A percentile compares a stretch with the other conserved stretches of the same genome.
Conservation (phyloP, 805 yeast genomes). For the Metschnikowia gelsemii region DNA sequence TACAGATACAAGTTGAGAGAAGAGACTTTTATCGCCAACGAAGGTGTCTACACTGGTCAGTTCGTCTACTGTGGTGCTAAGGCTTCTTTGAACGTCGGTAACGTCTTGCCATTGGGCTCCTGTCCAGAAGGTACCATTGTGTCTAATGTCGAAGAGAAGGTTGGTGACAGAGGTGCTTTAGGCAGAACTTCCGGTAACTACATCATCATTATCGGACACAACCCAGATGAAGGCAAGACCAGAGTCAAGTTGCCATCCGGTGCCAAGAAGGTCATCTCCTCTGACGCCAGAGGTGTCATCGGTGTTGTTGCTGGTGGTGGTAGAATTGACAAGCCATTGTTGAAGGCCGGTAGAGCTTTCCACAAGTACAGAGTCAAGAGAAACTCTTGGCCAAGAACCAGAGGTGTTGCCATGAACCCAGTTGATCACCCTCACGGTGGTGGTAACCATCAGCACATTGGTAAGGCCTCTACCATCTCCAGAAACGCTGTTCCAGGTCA, state of each 20-base stretch:
- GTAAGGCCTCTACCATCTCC: slow-evolving; percentile 99
- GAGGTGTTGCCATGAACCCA: slow-evolving; percentile 99
- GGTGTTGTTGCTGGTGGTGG: slow-evolving; percentile 99
- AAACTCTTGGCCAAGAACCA: slow-evolving; percentile 99
- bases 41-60: slow-evolving; percentile 99
- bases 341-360: slow-evolving; percentile 99
- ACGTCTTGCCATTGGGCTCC: slow-evolving; percentile 93
- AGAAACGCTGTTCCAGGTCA: slow-evolving; percentile 99
- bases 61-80: slow-evolving; percentile 98
- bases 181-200: slow-evolving; percentile 99
- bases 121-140: slow-evolving; percentile 99
- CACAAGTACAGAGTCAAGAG: slow-evolving; percentile 99
- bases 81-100: slow-evolving; percentile 96
- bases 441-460: slow-evolving; percentile 99
- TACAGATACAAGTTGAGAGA: slow-evolving; percentile 97
- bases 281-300: slow-evolving; percentile 98
- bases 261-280: slow-evolving; percentile 94
- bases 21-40: slow-evolving; percentile 98
- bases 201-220: slow-evolving; percentile 98
- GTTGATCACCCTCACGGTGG: slow-evolving; percentile 99
- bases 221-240: slow-evolving; percentile 98
- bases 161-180: slow-evolving; percentile 99
- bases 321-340: slow-evolving; percentile 98
- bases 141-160: slow-evolving; percentile 97
- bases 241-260: slow-evolving; percentile 99